phyloP scores from a whole-genome alignment of 768 basidiomycete genomes.

The Amanita inopinata region DNA sequence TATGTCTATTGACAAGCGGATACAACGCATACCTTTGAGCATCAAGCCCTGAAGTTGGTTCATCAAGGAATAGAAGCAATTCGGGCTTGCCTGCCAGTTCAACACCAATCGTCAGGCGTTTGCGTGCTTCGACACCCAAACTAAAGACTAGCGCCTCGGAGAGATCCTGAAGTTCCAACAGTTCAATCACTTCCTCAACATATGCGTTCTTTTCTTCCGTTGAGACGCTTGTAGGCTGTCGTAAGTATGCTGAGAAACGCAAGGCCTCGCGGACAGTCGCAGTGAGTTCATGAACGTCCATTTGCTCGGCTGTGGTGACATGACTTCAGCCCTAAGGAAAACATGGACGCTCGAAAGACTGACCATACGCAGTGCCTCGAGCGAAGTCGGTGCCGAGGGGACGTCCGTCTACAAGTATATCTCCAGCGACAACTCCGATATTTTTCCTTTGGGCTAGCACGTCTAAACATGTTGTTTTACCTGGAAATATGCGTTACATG shows the following conservation, averaged over 20 bases:
- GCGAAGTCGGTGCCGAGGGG: conserved; percentile 46
- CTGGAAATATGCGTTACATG: conserved; percentile 20
- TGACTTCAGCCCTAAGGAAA: conserved; percentile 15
- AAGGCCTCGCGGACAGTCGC: conserved; percentile 79
- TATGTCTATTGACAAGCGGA: neutral
- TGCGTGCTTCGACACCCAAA: conserved; percentile 61
- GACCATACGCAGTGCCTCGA: conserved; percentile 70
- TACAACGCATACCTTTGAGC: conserved; percentile 32
- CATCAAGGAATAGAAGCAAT: conserved; percentile 61
- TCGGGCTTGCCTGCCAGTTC: conserved; percentile 85
- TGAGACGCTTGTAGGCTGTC: conserved; percentile 61
- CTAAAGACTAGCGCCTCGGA: conserved; percentile 76
- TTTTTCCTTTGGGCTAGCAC: conserved; percentile 68
- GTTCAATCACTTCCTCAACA: conserved; percentile 74
- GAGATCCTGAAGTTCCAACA: conserved; percentile 75
- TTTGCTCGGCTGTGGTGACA: conserved; percentile 55
- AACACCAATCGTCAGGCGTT: conserved; percentile 86
- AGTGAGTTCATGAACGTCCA: conserved; percentile 79
- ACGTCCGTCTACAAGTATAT: conserved; percentile 56
- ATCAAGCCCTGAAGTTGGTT: conserved; percentile 36
- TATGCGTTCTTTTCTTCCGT: conserved; percentile 70
- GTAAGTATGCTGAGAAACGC: conserved; percentile 76
- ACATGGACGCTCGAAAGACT: conserved; percentile 18
- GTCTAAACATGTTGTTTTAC: conserved; percentile 69
- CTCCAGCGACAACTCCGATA: conserved; percentile 56